These are phyloP conservation scores for Nicotiana noctiflora DNA, from an alignment of 257 asterid genomes.

Conservation along the genomic window DNA sequence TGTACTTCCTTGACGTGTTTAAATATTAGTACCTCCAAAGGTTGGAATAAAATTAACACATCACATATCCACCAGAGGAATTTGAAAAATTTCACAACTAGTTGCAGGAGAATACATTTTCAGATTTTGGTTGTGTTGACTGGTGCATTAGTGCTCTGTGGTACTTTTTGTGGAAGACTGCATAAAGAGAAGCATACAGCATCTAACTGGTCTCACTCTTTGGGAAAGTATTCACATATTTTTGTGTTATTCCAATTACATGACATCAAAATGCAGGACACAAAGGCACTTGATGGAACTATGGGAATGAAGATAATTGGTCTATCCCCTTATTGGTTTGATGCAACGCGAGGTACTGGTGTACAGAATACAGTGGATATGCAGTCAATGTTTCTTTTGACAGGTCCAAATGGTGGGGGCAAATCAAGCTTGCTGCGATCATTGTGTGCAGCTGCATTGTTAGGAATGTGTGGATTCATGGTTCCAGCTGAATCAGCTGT, in stretches of 20 bases:
- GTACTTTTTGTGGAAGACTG: not conserved
- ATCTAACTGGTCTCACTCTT: not conserved
- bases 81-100: not conserved
- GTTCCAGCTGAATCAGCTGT: constrained; percentile 88
- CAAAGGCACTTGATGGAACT: constrained; percentile 15
- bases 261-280: constrained; percentile 35
- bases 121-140: not conserved
- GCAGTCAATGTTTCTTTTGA: constrained; percentile 77
- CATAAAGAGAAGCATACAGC: not conserved
- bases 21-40: not conserved
- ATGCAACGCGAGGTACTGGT: constrained; percentile 77
- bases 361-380: constrained; percentile 69
- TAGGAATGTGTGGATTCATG: constrained; percentile 93
- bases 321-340: constrained; percentile 95
- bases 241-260: not conserved
- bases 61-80: not conserved
- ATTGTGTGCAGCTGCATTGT: constrained; percentile 84
- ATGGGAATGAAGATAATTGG: constrained; percentile 69
- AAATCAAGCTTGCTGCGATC: constrained; percentile 91
- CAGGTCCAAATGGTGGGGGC: constrained; percentile 99
- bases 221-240: not conserved
- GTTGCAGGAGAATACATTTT: not conserved
- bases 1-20: not conserved
- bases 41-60: not conserved
- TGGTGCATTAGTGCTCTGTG: not conserved